Evolutionary conservation across 2,329 filamentous ascomycete genomes (phyloP).

Genomic region (Erysiphe pulchra): DNA sequence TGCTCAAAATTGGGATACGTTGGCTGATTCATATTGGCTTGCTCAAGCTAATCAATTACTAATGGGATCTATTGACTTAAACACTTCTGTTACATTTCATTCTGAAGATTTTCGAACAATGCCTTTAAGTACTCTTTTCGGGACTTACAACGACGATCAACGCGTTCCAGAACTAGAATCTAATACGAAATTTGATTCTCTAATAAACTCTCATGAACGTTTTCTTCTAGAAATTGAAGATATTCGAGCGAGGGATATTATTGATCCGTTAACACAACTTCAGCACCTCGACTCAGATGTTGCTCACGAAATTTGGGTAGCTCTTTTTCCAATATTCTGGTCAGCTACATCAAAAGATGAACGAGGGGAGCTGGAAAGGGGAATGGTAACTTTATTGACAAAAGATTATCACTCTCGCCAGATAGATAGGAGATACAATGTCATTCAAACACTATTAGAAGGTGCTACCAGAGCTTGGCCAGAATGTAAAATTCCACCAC

Average conservation of each 20-base stretch:
- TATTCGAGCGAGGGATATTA: slow-evolving; percentile 63
- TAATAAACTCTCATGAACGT: slow-evolving; percentile 55
- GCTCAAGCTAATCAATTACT: slow-evolving; percentile 84
- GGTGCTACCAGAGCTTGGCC: slow-evolving; percentile 67
- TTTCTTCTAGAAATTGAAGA: slow-evolving; percentile 68
- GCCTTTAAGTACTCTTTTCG: slow-evolving; percentile 46
- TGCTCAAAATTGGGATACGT: slow-evolving; percentile 88
- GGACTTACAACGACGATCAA: slow-evolving; percentile 44
- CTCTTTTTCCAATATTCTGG: slow-evolving; percentile 85
- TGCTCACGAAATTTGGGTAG: slow-evolving; percentile 73
- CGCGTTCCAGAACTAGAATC: slow-evolving; percentile 40
- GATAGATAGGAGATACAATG: slow-evolving; percentile 84
- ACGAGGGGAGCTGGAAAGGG: slow-evolving; percentile 68
- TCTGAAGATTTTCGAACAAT: slow-evolving; percentile 61
- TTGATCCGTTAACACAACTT: slow-evolving; percentile 74
- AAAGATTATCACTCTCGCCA: slow-evolving; percentile 92
- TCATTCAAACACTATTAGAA: slow-evolving; percentile 75
- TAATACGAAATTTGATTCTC: slow-evolving; percentile 57
- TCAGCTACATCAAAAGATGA: slow-evolving; percentile 70
- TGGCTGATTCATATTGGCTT: slow-evolving; percentile 90
- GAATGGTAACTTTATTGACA: slow-evolving; percentile 68
- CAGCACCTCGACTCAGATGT: slow-evolving; percentile 70
- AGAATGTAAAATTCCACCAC: slow-evolving; percentile 75
- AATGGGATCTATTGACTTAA: slow-evolving; percentile 73
- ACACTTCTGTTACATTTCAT: slow-evolving; percentile 52